Conservation (phyloP, 208 protist species). For the Crithidia sp. region DNA sequence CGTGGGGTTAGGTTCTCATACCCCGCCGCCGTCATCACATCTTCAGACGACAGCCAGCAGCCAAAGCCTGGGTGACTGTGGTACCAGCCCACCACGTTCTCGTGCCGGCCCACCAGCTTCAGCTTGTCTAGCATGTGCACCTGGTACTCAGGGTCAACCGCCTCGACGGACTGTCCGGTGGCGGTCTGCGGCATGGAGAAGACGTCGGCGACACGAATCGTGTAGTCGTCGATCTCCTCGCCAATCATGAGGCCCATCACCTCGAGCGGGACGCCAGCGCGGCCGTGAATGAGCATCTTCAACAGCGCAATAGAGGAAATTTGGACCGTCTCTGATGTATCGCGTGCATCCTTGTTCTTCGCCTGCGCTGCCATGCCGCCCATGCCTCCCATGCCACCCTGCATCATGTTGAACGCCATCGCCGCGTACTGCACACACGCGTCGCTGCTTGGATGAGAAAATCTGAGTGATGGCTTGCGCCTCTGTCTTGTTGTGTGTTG, state of each 20-base stretch:
- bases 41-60: slow-evolving; percentile 99
- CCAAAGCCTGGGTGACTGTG: slow-evolving; percentile 99
- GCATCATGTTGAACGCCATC: slow-evolving; percentile 27
- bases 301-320: slow-evolving; percentile 99
- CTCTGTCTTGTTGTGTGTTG: no score
- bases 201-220: slow-evolving; percentile 98
- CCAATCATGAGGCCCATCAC: slow-evolving; percentile 99
- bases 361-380: slow-evolving; percentile 23
- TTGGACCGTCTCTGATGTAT: slow-evolving; percentile 99
- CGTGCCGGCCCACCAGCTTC: slow-evolving; percentile 97
- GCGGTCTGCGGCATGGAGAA: slow-evolving; percentile 99
- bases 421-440: no score
- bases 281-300: slow-evolving; percentile 99
- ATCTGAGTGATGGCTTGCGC: no score
- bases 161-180: slow-evolving; percentile 99
- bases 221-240: slow-evolving; percentile 99
- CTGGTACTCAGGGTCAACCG: slow-evolving; percentile 99
- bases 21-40: slow-evolving; percentile 98
- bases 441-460: not conserved
- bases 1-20: slow-evolving; percentile 98
- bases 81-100: slow-evolving; percentile 99
- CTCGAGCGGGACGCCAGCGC: slow-evolving; percentile 99
- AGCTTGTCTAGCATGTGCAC: slow-evolving; percentile 99
- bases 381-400: slow-evolving; percentile 26
- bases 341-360: slow-evolving; percentile 72